phyloP scores from a whole-genome alignment of 2,329 filamentous ascomycete genomes.

The Talaromyces funiculosus region DNA sequence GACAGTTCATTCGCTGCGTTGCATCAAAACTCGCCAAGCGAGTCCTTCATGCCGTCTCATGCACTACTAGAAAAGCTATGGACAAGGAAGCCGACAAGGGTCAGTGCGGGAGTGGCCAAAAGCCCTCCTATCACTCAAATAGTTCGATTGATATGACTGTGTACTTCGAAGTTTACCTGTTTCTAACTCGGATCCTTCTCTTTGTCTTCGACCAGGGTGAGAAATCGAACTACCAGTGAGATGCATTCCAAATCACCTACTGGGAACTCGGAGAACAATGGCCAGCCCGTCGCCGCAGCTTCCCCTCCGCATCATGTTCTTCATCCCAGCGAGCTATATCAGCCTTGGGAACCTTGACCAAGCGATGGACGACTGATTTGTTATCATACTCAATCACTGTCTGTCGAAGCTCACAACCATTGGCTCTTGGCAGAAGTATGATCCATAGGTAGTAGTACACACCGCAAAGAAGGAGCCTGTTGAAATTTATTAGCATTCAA shows the following conservation, averaged over 20 bases:
- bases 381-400: slow-evolving; percentile 50
- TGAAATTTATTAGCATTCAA: background rate
- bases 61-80: background rate
- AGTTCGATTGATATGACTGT: background rate
- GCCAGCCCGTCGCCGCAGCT: slow-evolving; percentile 15
- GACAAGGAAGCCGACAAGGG: background rate
- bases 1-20: background rate
- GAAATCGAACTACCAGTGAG: background rate
- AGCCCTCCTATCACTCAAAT: background rate
- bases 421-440: slow-evolving; percentile 48
- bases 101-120: background rate
- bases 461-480: slow-evolving; percentile 48
- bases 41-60: too few species aligned
- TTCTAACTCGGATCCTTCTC: background rate
- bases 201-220: background rate
- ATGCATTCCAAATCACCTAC: background rate
- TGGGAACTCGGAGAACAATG: background rate
- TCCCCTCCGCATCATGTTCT: slow-evolving; percentile 48
- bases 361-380: slow-evolving; percentile 43
- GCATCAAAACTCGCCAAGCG: too few species aligned
- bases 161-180: background rate
- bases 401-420: slow-evolving; percentile 52
- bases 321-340: slow-evolving; percentile 55
- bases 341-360: slow-evolving; percentile 50
- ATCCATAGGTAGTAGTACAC: slow-evolving; percentile 59